A percentile compares a stretch with the other conserved stretches of the same genome.
phyloP scores from a whole-genome alignment of 805 yeast genomes.

The Metschnikowia henanensis region DNA sequence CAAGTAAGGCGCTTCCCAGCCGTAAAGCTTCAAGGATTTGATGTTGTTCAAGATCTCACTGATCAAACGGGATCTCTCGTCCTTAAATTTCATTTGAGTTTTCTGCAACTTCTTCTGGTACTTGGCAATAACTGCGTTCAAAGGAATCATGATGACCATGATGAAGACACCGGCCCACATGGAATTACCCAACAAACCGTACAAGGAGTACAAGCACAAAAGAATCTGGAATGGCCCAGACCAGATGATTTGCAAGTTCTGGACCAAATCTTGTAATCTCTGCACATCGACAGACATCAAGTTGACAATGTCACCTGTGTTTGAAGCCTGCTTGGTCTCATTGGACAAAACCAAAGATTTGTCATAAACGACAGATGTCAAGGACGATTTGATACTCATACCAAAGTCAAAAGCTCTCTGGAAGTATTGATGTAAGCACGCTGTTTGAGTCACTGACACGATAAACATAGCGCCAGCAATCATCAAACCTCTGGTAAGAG shows the following conservation, averaged over 20 bases:
- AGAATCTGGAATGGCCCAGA: constrained; percentile 90
- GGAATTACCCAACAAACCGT: constrained; percentile 75
- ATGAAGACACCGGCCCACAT: constrained; percentile 96
- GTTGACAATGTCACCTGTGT: constrained; percentile 93
- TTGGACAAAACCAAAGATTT: constrained; percentile 69
- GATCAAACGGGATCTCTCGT: constrained; percentile 85
- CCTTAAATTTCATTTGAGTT: constrained; percentile 86
- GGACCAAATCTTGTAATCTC: constrained; percentile 80
- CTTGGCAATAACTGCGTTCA: constrained; percentile 69
- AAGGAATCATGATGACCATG: constrained; percentile 74
- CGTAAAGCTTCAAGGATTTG: constrained; percentile 89
- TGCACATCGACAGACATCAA: constrained; percentile 94
- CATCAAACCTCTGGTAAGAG: constrained; percentile 73
- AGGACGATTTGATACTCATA: constrained; percentile 69
- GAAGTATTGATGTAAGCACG: constrained; percentile 76
- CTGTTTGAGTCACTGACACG: constrained; percentile 76
- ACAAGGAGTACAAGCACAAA: constrained; percentile 71
- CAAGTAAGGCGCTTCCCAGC: constrained; percentile 91
- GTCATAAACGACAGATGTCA: constrained; percentile 65
- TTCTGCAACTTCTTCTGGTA: constrained; percentile 74
- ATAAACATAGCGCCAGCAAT: constrained; percentile 74
- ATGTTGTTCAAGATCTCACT: constrained; percentile 89
- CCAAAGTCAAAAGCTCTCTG: constrained; percentile 74
- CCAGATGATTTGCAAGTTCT: constrained; percentile 80
- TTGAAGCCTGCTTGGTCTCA: constrained; percentile 67